Conservation (phyloP, 1,284 basidiomycete species). For the Trichosporon coremiiforme region DNA sequence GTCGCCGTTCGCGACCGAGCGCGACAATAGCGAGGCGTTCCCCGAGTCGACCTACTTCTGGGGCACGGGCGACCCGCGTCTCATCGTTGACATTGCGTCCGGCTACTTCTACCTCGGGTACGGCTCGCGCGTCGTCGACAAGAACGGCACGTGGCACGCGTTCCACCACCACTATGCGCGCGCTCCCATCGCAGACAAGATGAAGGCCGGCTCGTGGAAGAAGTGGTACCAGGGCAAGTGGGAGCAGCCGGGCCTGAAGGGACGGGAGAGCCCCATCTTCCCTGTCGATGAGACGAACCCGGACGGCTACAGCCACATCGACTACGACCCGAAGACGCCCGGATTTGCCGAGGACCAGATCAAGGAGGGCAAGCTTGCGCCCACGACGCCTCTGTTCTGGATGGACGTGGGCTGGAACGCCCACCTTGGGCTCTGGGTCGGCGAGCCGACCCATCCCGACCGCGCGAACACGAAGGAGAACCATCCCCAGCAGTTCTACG, state of each 20-base stretch:
- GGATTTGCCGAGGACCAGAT: conserved; percentile 12
- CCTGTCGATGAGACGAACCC: background rate
- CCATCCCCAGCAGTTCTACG: conserved; percentile 21
- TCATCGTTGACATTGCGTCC: conserved; percentile 19
- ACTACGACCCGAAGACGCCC: conserved; percentile 21
- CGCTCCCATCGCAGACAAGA: conserved; percentile 19
- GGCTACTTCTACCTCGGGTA: conserved; percentile 26
- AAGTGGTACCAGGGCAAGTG: conserved; percentile 22
- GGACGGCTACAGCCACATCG: conserved; percentile 4
- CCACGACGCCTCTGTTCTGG: conserved; percentile 22
- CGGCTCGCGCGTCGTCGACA: conserved; percentile 21
- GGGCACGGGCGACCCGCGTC: conserved; percentile 25
- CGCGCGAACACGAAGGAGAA: background rate
- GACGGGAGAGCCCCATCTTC: conserved; percentile 3
- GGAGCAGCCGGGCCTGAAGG: conserved; percentile 18
- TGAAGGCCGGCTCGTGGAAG: conserved; percentile 18
- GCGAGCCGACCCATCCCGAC: conserved; percentile 19
- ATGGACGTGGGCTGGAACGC: conserved; percentile 24
- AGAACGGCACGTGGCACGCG: conserved; percentile 22
- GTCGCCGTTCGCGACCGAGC: conserved; percentile 13
- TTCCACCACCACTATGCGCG: conserved; percentile 25
- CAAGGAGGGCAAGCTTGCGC: conserved; percentile 6
- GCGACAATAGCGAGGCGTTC: conserved; percentile 16
- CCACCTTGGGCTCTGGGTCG: conserved; percentile 22
- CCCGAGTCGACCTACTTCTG: conserved; percentile 20